These are phyloP conservation scores for Hippophae rhamnoides DNA, from an alignment of 306 rosid genomes.

Conservation along the genomic window DNA sequence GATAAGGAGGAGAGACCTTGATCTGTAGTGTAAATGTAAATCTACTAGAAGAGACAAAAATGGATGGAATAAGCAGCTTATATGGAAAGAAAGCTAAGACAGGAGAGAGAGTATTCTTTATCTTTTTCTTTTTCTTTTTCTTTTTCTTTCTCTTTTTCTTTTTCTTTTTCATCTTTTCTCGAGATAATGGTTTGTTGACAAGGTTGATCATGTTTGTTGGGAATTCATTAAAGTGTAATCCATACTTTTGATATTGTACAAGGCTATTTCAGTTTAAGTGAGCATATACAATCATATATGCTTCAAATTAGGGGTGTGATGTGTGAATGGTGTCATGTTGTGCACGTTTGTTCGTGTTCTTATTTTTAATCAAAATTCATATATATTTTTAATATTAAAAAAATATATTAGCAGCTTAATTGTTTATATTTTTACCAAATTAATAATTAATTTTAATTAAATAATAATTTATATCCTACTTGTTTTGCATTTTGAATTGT, in stretches of 20 bases:
- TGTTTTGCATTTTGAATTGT: too few species aligned
- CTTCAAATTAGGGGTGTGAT: too few species aligned
- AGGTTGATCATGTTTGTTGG: conserved; percentile 42
- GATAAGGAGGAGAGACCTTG: conserved; percentile 13
- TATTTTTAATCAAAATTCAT: too few species aligned
- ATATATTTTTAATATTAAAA: too few species aligned
- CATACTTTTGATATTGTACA: conserved; percentile 30
- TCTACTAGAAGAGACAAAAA: conserved; percentile 25
- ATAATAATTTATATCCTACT: too few species aligned
- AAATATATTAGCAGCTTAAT: too few species aligned
- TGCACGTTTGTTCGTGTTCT: too few species aligned
- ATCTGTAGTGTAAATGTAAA: conserved; percentile 9
- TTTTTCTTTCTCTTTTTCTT: conserved; percentile 26
- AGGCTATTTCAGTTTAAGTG: conserved; percentile 14
- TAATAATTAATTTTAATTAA: too few species aligned
- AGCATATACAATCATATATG: neutral
- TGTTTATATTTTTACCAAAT: too few species aligned
- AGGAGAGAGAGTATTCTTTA: conserved; percentile 24
- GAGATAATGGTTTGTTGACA: conserved; percentile 60
- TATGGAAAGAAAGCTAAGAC: conserved; percentile 27
- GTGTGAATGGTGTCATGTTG: too few species aligned
- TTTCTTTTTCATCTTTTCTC: conserved; percentile 24
- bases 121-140: conserved; percentile 23
- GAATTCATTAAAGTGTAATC: conserved; percentile 42
- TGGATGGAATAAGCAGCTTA: conserved; percentile 30